Percentiles rank a stretch among this genome's conserved stretches.
phyloP scores from a whole-genome alignment of 306 rosid species.

The Pyrus bretschneideri region DNA sequence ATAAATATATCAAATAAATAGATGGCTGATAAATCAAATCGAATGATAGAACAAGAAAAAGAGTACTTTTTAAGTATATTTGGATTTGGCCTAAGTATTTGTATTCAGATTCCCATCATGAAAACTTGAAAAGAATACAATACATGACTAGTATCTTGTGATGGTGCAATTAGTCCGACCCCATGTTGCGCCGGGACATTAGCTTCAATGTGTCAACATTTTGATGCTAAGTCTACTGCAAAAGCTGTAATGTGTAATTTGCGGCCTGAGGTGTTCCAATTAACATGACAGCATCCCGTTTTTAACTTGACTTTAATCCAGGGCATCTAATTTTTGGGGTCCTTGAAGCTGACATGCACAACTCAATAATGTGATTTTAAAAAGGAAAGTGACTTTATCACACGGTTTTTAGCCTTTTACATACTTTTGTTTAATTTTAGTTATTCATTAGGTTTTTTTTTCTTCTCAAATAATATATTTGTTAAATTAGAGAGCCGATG shows the following conservation, averaged over 20 bases:
- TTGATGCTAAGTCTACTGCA: background rate
- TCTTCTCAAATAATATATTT: no score
- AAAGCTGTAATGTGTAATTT: background rate
- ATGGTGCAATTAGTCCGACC: background rate
- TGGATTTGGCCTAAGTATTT: background rate
- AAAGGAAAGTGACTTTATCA: no score
- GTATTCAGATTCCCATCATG: background rate
- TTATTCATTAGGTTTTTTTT: no score
- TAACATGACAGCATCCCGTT: background rate
- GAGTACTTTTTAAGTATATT: background rate
- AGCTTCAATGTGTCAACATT: background rate
- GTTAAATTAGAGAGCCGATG: no score
- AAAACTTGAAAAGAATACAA: background rate
- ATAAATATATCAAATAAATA: no score
- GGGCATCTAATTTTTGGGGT: background rate
- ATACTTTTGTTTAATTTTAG: no score
- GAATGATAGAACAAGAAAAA: background rate
- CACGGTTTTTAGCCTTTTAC: no score
- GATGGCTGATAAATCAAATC: background rate
- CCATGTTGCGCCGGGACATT: background rate
- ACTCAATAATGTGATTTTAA: no score
- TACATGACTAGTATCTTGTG: background rate
- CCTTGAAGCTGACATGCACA: background rate
- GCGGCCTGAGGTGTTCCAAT: background rate
- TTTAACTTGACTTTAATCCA: background rate